phyloP scores from a whole-genome alignment of 1,284 basidiomycete genomes.

The Ganoderma lucidum region DNA sequence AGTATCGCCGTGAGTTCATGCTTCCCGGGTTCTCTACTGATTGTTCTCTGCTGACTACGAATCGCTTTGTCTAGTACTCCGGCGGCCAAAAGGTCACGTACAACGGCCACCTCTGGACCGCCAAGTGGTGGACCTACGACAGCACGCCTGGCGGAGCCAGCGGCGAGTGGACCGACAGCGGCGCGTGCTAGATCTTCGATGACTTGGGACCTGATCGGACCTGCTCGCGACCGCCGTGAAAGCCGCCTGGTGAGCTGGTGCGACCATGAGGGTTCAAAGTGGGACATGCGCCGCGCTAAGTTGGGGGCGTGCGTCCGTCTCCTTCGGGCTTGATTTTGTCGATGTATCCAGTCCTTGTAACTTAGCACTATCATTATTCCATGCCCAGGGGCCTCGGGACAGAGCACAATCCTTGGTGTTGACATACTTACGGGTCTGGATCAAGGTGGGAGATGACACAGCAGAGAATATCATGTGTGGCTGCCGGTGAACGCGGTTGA shows the following conservation, averaged over 20 bases:
- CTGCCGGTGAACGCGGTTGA: no score
- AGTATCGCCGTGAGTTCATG: neutral
- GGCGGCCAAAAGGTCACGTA: constrained; percentile 4
- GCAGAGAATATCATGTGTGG: no score
- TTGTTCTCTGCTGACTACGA: neutral
- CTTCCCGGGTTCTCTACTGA: neutral
- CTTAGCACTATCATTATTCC: neutral
- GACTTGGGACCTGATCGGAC: no score
- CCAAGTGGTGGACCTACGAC: constrained; percentile 4
- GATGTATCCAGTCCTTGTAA: neutral
- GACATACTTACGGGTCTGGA: neutral
- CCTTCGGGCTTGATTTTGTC: neutral
- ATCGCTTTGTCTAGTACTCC: constrained; percentile 1
- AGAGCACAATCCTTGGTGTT: no score
- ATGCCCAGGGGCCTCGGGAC: no score
- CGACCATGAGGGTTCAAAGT: neutral
- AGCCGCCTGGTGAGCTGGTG: neutral
- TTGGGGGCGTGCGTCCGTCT: neutral
- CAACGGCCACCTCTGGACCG: constrained; percentile 11
- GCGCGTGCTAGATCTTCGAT: neutral
- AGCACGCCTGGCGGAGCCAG: constrained; percentile 2
- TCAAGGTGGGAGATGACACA: no score
- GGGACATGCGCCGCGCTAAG: neutral
- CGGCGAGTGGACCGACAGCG: constrained; percentile 1
- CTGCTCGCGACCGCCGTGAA: neutral